A percentile compares a stretch with the other conserved stretches of the same genome.
Evolutionary conservation across 208 protist species (phyloP).

Genomic region (Acanthamoeba sp.): DNA sequence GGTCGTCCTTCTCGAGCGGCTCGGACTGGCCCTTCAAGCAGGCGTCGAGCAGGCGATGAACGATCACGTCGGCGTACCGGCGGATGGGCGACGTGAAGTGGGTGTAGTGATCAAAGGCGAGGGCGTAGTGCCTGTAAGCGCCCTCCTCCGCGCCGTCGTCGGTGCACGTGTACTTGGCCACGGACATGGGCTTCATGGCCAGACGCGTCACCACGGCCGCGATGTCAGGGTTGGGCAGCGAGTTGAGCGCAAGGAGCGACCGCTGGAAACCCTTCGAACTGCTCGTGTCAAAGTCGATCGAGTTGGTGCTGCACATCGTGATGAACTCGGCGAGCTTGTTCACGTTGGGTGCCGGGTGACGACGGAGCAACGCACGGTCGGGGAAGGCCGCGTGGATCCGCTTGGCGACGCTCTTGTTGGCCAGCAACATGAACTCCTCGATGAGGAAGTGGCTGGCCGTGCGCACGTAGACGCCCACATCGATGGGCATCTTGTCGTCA

Average conservation of each 20-base stretch:
- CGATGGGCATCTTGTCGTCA: slow-evolving; percentile 85
- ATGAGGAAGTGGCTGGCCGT: slow-evolving; percentile 90
- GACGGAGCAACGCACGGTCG: slow-evolving; percentile 88
- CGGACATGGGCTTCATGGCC: slow-evolving; percentile 86
- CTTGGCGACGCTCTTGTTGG: slow-evolving; percentile 91
- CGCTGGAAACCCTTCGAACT: slow-evolving; percentile 61
- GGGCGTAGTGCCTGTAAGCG: slow-evolving; percentile 93
- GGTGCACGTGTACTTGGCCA: slow-evolving; percentile 88
- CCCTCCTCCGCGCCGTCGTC: slow-evolving; percentile 62
- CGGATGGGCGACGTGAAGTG: slow-evolving; percentile 97
- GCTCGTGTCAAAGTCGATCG: slow-evolving; percentile 47
- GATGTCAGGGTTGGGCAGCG: slow-evolving; percentile 49
- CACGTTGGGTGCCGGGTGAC: slow-evolving; percentile 90
- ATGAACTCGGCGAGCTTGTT: slow-evolving; percentile 75
- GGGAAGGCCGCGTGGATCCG: slow-evolving; percentile 89
- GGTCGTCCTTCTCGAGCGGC: slow-evolving; percentile 64
- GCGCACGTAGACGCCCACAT: slow-evolving; percentile 84
- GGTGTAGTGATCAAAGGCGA: slow-evolving; percentile 93
- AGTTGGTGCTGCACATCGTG: slow-evolving; percentile 47
- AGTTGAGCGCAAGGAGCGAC: slow-evolving; percentile 25
- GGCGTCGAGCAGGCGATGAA: slow-evolving; percentile 93
- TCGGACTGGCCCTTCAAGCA: slow-evolving; percentile 15
- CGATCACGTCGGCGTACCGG: slow-evolving; percentile 93
- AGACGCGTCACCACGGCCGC: slow-evolving; percentile 74
- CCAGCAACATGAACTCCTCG: slow-evolving; percentile 94